phyloP scores from a whole-genome alignment of 192 early-diverging fungal species.

The Coemansia sp. region DNA sequence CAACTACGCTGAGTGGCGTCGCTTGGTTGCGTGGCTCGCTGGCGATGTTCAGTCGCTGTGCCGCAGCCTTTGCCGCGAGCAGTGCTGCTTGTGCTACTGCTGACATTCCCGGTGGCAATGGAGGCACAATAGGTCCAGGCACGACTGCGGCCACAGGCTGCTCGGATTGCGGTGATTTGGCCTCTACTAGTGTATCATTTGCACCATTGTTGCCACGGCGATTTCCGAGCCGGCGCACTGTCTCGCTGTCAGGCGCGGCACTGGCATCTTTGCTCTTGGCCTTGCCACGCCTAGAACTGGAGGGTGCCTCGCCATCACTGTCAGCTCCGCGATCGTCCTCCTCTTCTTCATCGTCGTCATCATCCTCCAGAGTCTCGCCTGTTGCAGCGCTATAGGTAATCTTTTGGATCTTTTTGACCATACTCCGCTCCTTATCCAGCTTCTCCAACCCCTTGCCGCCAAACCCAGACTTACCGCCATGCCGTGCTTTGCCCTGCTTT shows the following conservation, averaged over 20 bases:
- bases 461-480: conserved; percentile 67
- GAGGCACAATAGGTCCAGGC: not conserved
- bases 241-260: conserved; percentile 61
- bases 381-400: conserved; percentile 75
- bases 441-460: conserved; percentile 97
- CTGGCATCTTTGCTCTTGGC: conserved; percentile 56
- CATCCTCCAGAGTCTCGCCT: conserved; percentile 62
- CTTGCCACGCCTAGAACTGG: conserved; percentile 11
- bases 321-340: conserved; percentile 47
- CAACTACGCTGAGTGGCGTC: conserved; percentile 33
- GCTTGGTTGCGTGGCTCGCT: not conserved
- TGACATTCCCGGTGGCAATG: conserved; percentile 32
- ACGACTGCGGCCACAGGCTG: conserved; percentile 4
- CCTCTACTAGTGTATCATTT: conserved; percentile 28
- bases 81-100: conserved; percentile 42
- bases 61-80: conserved; percentile 48
- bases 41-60: conserved; percentile 41
- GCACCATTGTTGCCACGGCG: conserved; percentile 36
- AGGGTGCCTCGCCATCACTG: conserved; percentile 24
- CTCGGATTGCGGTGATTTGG: conserved; percentile 1
- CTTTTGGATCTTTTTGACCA: conserved; percentile 91
- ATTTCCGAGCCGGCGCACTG: not conserved
- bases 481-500: conserved; percentile 26
- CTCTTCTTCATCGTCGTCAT: conserved; percentile 68
- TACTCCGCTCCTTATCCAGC: conserved; percentile 88